Evolutionary conservation across 1,139 yeast genomes (phyloP).

Genomic region (Pneumocystis jirovecii): DNA sequence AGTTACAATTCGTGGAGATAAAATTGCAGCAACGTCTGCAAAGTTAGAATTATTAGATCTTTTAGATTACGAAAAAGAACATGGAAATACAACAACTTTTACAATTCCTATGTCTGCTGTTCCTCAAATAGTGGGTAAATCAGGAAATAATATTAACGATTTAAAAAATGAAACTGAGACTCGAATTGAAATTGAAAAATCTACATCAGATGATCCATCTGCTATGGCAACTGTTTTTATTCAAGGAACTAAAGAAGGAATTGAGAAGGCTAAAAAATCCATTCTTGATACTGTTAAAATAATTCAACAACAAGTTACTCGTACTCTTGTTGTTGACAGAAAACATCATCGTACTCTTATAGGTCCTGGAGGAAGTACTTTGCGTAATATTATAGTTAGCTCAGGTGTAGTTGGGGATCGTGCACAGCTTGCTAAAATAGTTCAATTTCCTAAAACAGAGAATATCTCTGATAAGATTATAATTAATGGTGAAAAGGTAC

Average conservation of each 20-base stretch:
- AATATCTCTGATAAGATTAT: slow-evolving; percentile 37
- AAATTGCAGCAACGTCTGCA: slow-evolving; percentile 75
- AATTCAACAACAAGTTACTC: slow-evolving; percentile 48
- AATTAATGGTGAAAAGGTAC: slow-evolving; percentile 58
- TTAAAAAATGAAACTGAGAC: slow-evolving; percentile 71
- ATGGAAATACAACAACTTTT: slow-evolving; percentile 52
- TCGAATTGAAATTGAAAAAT: slow-evolving; percentile 49
- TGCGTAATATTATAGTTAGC: slow-evolving; percentile 56
- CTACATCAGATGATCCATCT: slow-evolving; percentile 17
- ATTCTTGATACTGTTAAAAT: slow-evolving; percentile 53
- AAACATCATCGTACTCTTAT: slow-evolving; percentile 66
- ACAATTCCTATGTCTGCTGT: slow-evolving; percentile 58
- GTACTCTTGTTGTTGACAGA: slow-evolving; percentile 54
- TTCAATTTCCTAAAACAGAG: slow-evolving; percentile 63
- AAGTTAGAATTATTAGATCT: slow-evolving; percentile 75
- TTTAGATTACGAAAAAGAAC: slow-evolving; percentile 73
- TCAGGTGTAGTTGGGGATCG: slow-evolving; percentile 57
- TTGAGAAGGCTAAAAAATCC: slow-evolving; percentile 53
- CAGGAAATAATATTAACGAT: slow-evolving; percentile 72
- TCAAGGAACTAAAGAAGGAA: slow-evolving; percentile 68
- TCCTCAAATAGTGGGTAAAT: slow-evolving; percentile 76
- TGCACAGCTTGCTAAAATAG: slow-evolving; percentile 33
- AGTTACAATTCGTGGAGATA: slow-evolving; percentile 77
- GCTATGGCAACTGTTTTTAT: slow-evolving; percentile 45
- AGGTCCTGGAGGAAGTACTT: slow-evolving; percentile 66